A percentile compares a stretch with the other conserved stretches of the same genome.
Conservation (phyloP, 2,329 filamentous ascomycete genomes). For the Sporothrix variecibatus region DNA sequence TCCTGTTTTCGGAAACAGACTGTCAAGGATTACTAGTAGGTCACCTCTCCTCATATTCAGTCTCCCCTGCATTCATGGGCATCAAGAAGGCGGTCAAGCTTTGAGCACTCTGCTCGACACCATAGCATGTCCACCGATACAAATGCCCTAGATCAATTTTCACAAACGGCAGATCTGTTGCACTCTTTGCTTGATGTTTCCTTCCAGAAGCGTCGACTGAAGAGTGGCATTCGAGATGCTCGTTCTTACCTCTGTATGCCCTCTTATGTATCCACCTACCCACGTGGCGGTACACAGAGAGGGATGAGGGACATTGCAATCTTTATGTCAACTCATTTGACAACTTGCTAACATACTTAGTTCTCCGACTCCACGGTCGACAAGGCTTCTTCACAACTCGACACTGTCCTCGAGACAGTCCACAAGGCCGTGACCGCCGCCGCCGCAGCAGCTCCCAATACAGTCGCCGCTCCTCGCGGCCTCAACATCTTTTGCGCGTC, state of each 20-base stretch:
- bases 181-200: background rate
- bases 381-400: conserved; percentile 35
- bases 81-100: conserved; percentile 65
- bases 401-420: conserved; percentile 31
- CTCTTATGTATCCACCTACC: conserved; percentile 2
- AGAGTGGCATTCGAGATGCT: background rate
- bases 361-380: conserved; percentile 42
- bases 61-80: conserved; percentile 39
- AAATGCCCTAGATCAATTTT: conserved; percentile 58
- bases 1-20: conserved; percentile 70
- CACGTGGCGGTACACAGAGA: conserved; percentile 49
- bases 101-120: conserved; percentile 37
- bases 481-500: conserved; percentile 49
- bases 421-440: conserved; percentile 12
- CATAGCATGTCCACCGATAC: conserved; percentile 69
- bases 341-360: conserved; percentile 35
- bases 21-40: conserved; percentile 53
- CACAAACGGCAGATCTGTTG: background rate
- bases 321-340: conserved; percentile 24
- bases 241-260: background rate
- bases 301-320: conserved; percentile 49
- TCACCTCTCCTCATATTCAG: conserved; percentile 30
- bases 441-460: background rate
- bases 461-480: conserved; percentile 29
- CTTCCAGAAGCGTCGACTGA: background rate